Conservation (phyloP, 176 grass and related monocot species). For the Paspalum vaginatum region DNA sequence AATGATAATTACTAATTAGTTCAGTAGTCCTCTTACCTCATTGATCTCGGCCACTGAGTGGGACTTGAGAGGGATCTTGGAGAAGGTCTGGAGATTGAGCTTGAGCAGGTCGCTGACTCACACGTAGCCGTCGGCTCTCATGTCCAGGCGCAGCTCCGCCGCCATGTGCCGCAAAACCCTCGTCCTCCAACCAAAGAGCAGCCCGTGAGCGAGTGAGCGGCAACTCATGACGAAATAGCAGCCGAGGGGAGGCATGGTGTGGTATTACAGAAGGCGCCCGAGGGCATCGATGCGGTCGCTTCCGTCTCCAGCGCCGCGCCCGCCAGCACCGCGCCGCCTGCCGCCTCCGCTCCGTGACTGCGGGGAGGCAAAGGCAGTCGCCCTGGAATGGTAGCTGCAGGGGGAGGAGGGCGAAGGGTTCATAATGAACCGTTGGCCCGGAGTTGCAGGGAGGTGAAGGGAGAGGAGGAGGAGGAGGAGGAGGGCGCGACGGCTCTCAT, state of each 20-base stretch:
- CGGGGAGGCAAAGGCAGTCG: constrained; percentile 39
- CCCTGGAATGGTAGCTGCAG: constrained; percentile 41
- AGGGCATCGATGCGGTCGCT: constrained; percentile 67
- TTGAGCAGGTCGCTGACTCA: constrained; percentile 67
- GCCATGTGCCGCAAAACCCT: constrained; percentile 89
- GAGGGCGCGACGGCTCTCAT: constrained; percentile 36
- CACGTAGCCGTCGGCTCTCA: constrained; percentile 83
- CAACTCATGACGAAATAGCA: background rate
- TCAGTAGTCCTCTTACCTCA: constrained; percentile 47
- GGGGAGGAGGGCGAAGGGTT: constrained; percentile 42
- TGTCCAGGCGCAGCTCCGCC: constrained; percentile 70
- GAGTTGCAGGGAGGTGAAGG: background rate
- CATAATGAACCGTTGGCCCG: constrained; percentile 23
- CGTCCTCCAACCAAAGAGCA: constrained; percentile 46
- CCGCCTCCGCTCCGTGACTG: constrained; percentile 41
- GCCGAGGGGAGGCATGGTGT: background rate
- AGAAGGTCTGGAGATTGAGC: constrained; percentile 62
- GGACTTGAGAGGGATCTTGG: constrained; percentile 71
- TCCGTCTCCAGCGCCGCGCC: constrained; percentile 12
- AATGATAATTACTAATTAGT: too few relatives aligned
- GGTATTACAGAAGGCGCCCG: constrained; percentile 64
- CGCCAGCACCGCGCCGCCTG: constrained; percentile 10
- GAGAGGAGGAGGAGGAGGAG: constrained; percentile 9
- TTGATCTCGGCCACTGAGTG: constrained; percentile 77
- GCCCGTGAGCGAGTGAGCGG: background rate